Evolutionary conservation across 768 basidiomycete species (phyloP).

Genomic region (Suillus spraguei): DNA sequence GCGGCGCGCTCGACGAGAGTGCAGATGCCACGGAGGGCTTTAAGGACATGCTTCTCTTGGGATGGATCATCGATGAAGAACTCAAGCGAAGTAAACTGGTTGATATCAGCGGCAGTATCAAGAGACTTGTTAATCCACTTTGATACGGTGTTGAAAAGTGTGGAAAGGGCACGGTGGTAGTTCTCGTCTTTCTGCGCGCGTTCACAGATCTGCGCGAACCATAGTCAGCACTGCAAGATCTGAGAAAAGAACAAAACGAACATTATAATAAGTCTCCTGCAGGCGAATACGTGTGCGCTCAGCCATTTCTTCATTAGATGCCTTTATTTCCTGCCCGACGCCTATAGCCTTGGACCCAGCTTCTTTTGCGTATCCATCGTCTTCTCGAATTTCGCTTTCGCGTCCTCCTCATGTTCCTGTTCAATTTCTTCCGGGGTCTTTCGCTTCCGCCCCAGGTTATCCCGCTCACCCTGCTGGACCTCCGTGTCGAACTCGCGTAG

Average conservation of each 20-base stretch:
- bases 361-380: constrained; percentile 68
- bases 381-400: constrained; percentile 60
- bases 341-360: constrained; percentile 61
- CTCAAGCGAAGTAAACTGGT: constrained; percentile 48
- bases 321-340: constrained; percentile 45
- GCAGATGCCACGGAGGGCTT: constrained; percentile 46
- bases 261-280: constrained; percentile 56
- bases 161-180: constrained; percentile 59
- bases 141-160: constrained; percentile 56
- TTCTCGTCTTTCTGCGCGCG: constrained; percentile 63
- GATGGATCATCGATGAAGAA: constrained; percentile 65
- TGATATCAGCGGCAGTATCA: constrained; percentile 48
- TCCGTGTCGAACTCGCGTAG: constrained; percentile 59
- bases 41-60: constrained; percentile 59
- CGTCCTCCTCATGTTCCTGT: constrained; percentile 42
- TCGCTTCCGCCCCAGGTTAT: constrained; percentile 56
- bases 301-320: constrained; percentile 45
- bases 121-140: constrained; percentile 58
- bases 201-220: constrained; percentile 53
- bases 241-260: constrained; percentile 22
- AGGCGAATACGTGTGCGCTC: constrained; percentile 46
- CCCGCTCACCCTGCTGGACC: constrained; percentile 62
- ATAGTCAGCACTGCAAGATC: background rate
- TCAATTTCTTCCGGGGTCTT: constrained; percentile 44
- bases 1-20: constrained; percentile 57